Base-by-base conservation (phyloP, 148 eudicot genomes). In the Chenopodium berlandieri region DNA sequence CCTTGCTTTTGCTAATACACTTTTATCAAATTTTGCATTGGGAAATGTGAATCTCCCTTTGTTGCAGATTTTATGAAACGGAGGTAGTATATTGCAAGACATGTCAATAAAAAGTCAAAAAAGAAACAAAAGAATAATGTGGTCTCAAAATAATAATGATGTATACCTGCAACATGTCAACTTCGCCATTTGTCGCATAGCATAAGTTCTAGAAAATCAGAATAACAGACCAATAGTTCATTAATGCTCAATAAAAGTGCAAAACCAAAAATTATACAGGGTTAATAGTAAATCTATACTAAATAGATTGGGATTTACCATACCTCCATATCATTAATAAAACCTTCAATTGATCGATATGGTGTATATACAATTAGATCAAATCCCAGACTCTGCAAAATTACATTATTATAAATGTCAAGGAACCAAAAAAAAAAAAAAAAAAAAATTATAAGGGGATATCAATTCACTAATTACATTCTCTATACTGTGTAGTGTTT, bases 351-450 rank as follows among this genome's bases (percentile, higher is more conserved):
- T 64, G 99, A 88, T 73, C 94, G 93, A 79, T 96, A 96, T 34
- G 99, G 99, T 66, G 95, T 86, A 85, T 91, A 96, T 84, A 94
- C 97, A 71, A 96, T 96, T 50, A 96, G 97, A 89, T 96, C 99
- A 84, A 96, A 96, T 78, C 94, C 98, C 37, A 96, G 83, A 83
- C 94, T 92, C 99, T 96, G 94, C 91, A 88, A 84, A 75, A 69
- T 60, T 65, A 76, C 23, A 66, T 20, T 78, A 50, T 19, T 71
- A 70, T 84, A 71, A 46, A 82, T 71, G 58, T 73, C 65, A 64
- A 11, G 40, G 54, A 37, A 75, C 37, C 37, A 34, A 71, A 78
- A 80, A 48, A 22, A 83, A 79, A 79, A 81, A 54, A 83, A 79
- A 31, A 81, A 54, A 47, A 40, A 25, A n/a, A 22, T 5, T 71